Base-by-base conservation (phyloP, 495 filamentous ascomycete species). In the Parmelia sp. region DNA sequence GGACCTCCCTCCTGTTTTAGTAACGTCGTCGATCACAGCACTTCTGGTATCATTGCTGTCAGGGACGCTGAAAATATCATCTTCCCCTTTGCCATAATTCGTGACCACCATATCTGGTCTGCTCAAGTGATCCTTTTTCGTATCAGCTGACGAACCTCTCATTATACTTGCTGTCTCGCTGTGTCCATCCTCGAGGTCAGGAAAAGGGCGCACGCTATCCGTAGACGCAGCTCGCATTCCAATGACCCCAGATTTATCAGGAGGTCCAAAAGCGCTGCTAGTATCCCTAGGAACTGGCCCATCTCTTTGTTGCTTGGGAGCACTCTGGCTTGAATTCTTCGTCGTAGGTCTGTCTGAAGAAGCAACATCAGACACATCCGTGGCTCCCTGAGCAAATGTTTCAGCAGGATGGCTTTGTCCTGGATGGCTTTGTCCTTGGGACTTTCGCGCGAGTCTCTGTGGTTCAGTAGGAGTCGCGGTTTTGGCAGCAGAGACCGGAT, bases 1-100 rank as follows among this genome's bases (percentile, higher is more conserved):
- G 58, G 65, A 57, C 67, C 69, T 51, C 67, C 63, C 51, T 55
- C n/a, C 64, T 53, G 47, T 65, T 31, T 33, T 60, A 45, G 64
- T 21, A 79, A 63, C 31, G 5, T 72, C 71, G 45, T 75, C 72
- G 1, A 72, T 64, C 1, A 68, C 71, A 10, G 70, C 71, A 11
- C 63, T 17, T 55, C 17, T 21, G 19, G 51, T 65, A 39, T 76
- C 74, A n/a, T 69, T 72, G 10, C 9, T 58, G 17, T 39, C n/a
- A 29, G 62, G 39, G 14, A 0, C 2, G 15, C 33, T 36, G 17
- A 60, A 53, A 4, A 53, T 17, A 25, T 60, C 31, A 21, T 59
- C 44, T 23, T 49, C 42, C 21, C 23, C 44, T 25, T 60, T 59
- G 23, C 42, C 44, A 37, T 64, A 49, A 33, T 12, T 49, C 44